Evolutionary conservation across 169 alveolate species (phyloP), one percentile per base, ranked within the genome.

Genomic region (Babesia caballi): DNA sequence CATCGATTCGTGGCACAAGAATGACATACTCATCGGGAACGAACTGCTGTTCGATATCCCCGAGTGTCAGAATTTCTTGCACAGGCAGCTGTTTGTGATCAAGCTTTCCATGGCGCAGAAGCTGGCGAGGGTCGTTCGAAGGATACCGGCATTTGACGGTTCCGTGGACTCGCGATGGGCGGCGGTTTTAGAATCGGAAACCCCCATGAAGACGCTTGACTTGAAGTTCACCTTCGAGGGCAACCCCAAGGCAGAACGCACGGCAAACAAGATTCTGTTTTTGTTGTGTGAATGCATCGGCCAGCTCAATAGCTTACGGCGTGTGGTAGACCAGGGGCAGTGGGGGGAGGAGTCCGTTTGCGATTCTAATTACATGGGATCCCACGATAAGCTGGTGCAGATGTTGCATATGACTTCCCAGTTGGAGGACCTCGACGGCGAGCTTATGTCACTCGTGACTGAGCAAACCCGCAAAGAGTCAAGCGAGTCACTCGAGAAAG

Each of bases 71-170:
- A 25, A 42, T 23, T 80, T 70, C 50, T 19, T 67, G 52, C 46
- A 69, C 36, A 47, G 88, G 14, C 88, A 80, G 54, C 52, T 80
- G 5, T 70, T 17, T 33, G 28, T 80, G 47, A 41, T 80, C 9
- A 54, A 63, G 25, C 63, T 80, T 14, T 46, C 82, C 25, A 27
- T 80, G 11, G 5, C 38, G 23, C 88, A 69, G 35, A 80, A 80
- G 70, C 70, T 80, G 41, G 51, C 83, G n/a, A 57, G 88, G 40
- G 78, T 70, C 23, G 44, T 80, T 21, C 47, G 74, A 17, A 38
- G 51, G 36, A 52, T 69, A 50, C 84, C 82, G 9, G 46, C 52
- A 28, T 56, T 65, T 46, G 59, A 41, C 12, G 49, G 23, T 32
- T 74, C 51, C 32, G 11, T 67, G 59, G 32, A 41, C 25, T 25